Conservation (phyloP, 768 basidiomycete genomes). For the Omphalotus guepiniiformis region DNA sequence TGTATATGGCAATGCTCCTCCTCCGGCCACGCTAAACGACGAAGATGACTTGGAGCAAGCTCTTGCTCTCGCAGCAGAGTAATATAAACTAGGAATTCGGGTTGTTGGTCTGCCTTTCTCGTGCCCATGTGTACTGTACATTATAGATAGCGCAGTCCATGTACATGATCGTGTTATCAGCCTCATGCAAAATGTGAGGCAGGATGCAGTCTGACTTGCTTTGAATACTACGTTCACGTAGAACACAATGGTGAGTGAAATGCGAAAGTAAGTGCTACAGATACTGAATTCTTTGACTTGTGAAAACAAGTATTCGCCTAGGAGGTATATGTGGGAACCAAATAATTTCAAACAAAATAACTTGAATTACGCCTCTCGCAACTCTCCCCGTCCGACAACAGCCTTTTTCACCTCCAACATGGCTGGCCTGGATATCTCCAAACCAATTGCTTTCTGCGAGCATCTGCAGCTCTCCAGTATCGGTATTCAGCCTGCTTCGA, state of each 20-base stretch:
- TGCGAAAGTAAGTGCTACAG: background rate
- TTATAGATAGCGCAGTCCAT: no score
- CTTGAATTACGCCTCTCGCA: background rate
- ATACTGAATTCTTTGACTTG: background rate
- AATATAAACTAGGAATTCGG: background rate
- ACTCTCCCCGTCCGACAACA: slow-evolving; percentile 2
- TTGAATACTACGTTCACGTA: background rate
- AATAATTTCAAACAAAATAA: background rate
- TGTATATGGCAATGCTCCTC: slow-evolving; percentile 69
- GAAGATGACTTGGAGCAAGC: slow-evolving; percentile 76
- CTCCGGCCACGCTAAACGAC: slow-evolving; percentile 42
- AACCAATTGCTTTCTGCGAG: slow-evolving; percentile 87
- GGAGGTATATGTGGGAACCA: no score
- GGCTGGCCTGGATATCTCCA: slow-evolving; percentile 49
- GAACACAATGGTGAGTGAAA: slow-evolving; percentile 4
- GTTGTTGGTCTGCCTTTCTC: background rate
- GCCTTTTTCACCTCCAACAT: slow-evolving; percentile 24
- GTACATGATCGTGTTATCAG: no score
- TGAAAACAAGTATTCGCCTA: no score
- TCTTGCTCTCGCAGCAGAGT: slow-evolving; percentile 42
- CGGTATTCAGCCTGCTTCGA: slow-evolving; percentile 93
- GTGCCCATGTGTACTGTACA: background rate
- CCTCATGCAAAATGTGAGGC: slow-evolving; percentile 7
- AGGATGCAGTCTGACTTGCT: background rate
- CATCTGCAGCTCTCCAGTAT: slow-evolving; percentile 93